Base-by-base conservation (phyloP, 2,329 filamentous ascomycete genomes). In the Kalmusia sp. region DNA sequence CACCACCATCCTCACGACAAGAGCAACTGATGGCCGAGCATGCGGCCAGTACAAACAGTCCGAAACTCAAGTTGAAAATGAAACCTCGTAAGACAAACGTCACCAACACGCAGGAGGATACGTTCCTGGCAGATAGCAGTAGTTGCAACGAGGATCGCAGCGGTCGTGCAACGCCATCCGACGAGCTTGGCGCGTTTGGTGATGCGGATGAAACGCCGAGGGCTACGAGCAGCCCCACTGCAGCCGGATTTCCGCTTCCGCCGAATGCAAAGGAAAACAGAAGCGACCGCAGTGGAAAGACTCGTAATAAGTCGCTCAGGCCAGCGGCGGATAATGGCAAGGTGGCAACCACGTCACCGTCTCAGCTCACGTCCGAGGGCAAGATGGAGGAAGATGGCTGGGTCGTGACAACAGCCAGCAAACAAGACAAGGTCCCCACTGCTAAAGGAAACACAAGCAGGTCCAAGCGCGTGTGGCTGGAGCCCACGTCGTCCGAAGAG, bases 61-160 rank as follows among this genome's bases (percentile, higher is more conserved):
- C 74, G 31, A 74, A 74, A 49, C 52, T 73, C 54, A 79, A 77
- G 61, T 62, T 77, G 52, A 79, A 77, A 62, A 58, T 76, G 62
- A 74, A 71, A 62, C 72, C 69, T 58, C 66, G 61, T 19, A 67
- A 60, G 57, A 52, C 64, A 48, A 53, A 51, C 24, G 47, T 54
- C 14, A 51, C 57, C 19, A 64, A 54, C 41, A 54, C 63, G 7
- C 69, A 72, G 31, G 78, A 80, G 54, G 74, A 77, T 49, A 80
- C 81, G 4, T 83, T 82, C 64, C 77, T 83, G 41, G 75, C 80
- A 46, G 82, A 83, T 57, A 81, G 76, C 63, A 74, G 71, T 57
- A 84, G 80, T 58, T 81, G 83, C 57, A 79, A 80, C 43, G 81
- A 80, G 55, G 77, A 78, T 51, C 72, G 70, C 50, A 76, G 72